phyloP scores from a whole-genome alignment of 768 basidiomycete species.

The Leccinum uliginosum region DNA sequence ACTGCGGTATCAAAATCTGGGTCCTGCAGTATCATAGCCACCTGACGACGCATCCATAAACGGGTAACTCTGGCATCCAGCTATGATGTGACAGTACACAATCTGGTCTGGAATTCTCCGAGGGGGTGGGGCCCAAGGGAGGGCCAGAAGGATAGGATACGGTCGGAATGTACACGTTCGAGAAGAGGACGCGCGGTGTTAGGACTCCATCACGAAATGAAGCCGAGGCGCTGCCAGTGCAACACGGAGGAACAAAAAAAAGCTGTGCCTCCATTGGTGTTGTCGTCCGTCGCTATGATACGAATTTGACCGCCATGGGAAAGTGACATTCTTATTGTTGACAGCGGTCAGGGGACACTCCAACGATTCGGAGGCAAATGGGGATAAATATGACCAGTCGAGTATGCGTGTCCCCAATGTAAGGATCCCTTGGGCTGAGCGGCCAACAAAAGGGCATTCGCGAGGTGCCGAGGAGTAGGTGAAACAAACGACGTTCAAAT shows the following conservation, averaged over 20 bases:
- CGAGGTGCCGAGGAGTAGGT: slow-evolving; percentile 24
- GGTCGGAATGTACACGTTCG: slow-evolving; percentile 8
- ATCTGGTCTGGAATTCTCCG: slow-evolving; percentile 4
- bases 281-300: slow-evolving; percentile 22
- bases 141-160: background rate
- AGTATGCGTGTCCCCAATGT: slow-evolving; percentile 12
- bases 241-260: background rate
- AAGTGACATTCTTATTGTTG: slow-evolving; percentile 12
- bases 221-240: slow-evolving; percentile 6
- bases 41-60: slow-evolving; percentile 13
- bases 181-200: slow-evolving; percentile 13
- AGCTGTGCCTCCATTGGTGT: background rate
- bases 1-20: slow-evolving; percentile 7
- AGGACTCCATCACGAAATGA: slow-evolving; percentile 5
- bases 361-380: slow-evolving; percentile 9
- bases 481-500: slow-evolving; percentile 13
- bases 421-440: slow-evolving; percentile 5
- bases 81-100: slow-evolving; percentile 5
- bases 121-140: background rate
- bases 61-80: slow-evolving; percentile 14
- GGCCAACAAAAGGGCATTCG: slow-evolving; percentile 10
- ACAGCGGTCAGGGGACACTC: slow-evolving; percentile 9
- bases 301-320: slow-evolving; percentile 22
- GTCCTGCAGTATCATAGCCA: slow-evolving; percentile 1
- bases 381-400: slow-evolving; percentile 15